Conservation (phyloP, 306 rosid genomes). For the Crotalaria pallida region DNA sequence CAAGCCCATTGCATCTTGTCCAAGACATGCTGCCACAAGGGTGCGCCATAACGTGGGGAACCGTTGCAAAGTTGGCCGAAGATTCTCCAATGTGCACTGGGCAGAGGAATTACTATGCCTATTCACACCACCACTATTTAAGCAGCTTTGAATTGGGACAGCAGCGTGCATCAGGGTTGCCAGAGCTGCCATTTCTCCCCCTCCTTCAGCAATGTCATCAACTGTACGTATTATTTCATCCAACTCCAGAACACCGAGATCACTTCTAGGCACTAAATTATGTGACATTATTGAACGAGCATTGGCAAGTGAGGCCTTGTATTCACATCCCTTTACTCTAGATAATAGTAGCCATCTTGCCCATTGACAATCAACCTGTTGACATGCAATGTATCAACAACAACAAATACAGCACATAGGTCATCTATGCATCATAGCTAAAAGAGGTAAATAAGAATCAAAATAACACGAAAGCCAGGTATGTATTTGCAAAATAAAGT, state of each 20-base stretch:
- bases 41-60: constrained; percentile 88
- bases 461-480: neutral
- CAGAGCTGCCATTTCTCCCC: constrained; percentile 91
- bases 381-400: constrained; percentile 27
- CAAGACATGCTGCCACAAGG: constrained; percentile 73
- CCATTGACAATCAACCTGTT: constrained; percentile 90
- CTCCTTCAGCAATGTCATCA: constrained; percentile 99
- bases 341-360: constrained; percentile 87
- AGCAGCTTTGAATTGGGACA: constrained; percentile 70
- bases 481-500: neutral
- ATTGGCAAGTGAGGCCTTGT: constrained; percentile 83
- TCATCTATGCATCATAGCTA: neutral
- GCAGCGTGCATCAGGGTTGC: constrained; percentile 90
- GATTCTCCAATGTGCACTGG: constrained; percentile 95
- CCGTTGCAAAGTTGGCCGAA: constrained; percentile 73
- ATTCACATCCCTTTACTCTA: constrained; percentile 78
- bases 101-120: constrained; percentile 71
- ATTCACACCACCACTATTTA: constrained; percentile 77
- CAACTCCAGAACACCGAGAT: constrained; percentile 57
- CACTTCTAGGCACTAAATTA: constrained; percentile 50
- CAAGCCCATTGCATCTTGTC: constrained; percentile 57
- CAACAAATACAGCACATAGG: constrained; percentile 12
- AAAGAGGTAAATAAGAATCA: neutral
- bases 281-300: constrained; percentile 66
- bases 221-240: constrained; percentile 87